Percentiles rank a stretch among this genome's conserved stretches.
phyloP scores from a whole-genome alignment of 148 eudicot species.

The Linanthus parryae region DNA sequence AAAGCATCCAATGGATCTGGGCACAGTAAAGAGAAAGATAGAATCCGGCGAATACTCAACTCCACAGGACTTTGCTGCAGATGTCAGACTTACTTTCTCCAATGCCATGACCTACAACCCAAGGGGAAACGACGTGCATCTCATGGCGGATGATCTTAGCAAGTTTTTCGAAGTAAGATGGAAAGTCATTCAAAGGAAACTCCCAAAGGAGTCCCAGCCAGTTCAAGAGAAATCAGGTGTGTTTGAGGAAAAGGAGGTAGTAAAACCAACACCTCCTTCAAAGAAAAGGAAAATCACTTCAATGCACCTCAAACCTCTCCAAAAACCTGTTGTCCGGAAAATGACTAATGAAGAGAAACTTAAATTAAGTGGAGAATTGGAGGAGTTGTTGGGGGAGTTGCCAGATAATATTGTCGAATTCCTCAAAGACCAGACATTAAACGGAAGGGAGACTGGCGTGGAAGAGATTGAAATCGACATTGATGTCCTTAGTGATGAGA shows the following conservation, averaged over 20 bases:
- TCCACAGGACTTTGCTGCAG: slow-evolving; percentile 66
- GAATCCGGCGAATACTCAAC: slow-evolving; percentile 42
- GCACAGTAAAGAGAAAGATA: slow-evolving; percentile 64
- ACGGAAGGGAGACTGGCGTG: slow-evolving; percentile 31
- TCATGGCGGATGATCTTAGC: slow-evolving; percentile 65
- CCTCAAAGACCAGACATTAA: slow-evolving; percentile 36
- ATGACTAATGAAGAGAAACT: slow-evolving; percentile 57
- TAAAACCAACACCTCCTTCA: slow-evolving; percentile 22
- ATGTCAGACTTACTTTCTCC: slow-evolving; percentile 77
- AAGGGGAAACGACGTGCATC: slow-evolving; percentile 70
- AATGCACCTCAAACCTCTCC: slow-evolving; percentile 13
- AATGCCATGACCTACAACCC: slow-evolving; percentile 95
- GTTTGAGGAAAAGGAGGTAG: slow-evolving; percentile 24
- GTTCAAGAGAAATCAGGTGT: slow-evolving; percentile 14
- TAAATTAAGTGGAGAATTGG: slow-evolving; percentile 46
- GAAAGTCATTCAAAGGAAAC: slow-evolving; percentile 76
- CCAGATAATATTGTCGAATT: slow-evolving; percentile 50
- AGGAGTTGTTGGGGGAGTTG: slow-evolving; percentile 29
- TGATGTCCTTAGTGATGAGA: slow-evolving; percentile 41
- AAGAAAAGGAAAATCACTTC: slow-evolving; percentile 43
- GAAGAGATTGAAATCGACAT: slow-evolving; percentile 76
- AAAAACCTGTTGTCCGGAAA: slow-evolving; percentile 22
- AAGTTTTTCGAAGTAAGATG: slow-evolving; percentile 68
- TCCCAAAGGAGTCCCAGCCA: slow-evolving; percentile 19
- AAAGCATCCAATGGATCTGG: slow-evolving; percentile 92